Evolutionary conservation across 2,329 filamentous ascomycete species (phyloP).

Genomic region (Botrytis byssoidea): DNA sequence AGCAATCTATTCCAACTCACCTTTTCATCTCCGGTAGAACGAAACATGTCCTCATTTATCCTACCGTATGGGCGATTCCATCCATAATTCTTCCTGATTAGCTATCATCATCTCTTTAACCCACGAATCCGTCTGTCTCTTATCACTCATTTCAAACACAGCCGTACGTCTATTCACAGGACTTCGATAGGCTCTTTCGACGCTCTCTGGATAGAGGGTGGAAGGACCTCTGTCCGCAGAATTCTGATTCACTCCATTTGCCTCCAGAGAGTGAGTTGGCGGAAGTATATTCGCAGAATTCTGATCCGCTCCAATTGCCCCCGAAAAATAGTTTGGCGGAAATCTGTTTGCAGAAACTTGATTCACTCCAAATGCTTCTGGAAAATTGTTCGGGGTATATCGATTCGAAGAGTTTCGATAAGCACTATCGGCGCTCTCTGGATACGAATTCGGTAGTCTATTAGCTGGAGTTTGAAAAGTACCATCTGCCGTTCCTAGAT

Average conservation of each 20-base stretch:
- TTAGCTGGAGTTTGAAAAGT: not conserved
- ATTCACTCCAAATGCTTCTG: not conserved
- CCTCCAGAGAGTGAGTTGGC: not conserved
- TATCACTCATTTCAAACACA: not conserved
- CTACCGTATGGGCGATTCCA: conserved; percentile 1
- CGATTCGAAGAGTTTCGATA: not conserved
- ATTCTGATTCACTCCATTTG: not conserved
- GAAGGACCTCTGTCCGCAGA: not conserved
- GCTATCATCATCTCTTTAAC: not conserved
- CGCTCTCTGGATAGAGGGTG: not conserved
- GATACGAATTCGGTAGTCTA: not conserved
- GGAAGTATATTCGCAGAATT: not conserved
- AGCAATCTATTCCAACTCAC: not conserved
- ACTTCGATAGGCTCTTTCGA: not conserved
- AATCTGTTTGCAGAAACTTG: not conserved
- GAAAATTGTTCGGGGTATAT: not conserved
- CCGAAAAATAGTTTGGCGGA: not conserved
- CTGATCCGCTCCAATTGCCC: not conserved
- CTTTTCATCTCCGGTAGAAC: not conserved
- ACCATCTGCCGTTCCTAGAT: not conserved
- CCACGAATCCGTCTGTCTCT: not conserved
- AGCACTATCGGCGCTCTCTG: not conserved
- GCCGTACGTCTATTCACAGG: not conserved
- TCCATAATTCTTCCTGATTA: conserved; percentile 1
- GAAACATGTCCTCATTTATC: not conserved